These are phyloP conservation scores for Colletotrichum tofieldiae DNA, from an alignment of 2,329 filamentous ascomycete genomes.

Conservation along the genomic window DNA sequence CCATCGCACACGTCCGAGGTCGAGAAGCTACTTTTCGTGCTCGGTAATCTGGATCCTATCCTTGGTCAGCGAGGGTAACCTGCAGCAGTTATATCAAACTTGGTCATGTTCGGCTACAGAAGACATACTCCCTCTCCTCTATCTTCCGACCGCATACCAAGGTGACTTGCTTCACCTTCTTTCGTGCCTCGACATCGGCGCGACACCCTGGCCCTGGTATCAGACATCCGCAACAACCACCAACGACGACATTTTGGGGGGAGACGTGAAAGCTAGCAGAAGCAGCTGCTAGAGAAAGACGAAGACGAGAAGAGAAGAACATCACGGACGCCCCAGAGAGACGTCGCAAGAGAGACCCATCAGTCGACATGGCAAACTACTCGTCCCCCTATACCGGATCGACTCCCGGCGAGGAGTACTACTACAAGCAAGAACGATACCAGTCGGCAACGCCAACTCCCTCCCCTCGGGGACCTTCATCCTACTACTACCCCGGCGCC, in stretches of 20 bases:
- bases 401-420: conserved; percentile 67
- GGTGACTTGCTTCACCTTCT: conserved; percentile 69
- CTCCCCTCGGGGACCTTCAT: conserved; percentile 68
- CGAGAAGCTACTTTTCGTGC: conserved; percentile 44
- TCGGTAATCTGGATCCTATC: conserved; percentile 50
- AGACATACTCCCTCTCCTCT: conserved; percentile 68
- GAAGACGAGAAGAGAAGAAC: conserved; percentile 24
- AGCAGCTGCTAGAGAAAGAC: conserved; percentile 41
- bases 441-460: conserved; percentile 71
- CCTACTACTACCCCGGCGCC: conserved; percentile 61
- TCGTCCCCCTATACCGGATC: conserved; percentile 62
- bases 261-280: conserved; percentile 36
- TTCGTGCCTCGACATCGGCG: conserved; percentile 64
- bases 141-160: conserved; percentile 74
- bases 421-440: conserved; percentile 66
- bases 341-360: conserved; percentile 52
- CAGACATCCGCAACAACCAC: conserved; percentile 43
- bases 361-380: conserved; percentile 50
- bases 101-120: conserved; percentile 71
- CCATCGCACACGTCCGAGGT: conserved; percentile 47
- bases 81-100: conserved; percentile 52
- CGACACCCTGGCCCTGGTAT: conserved; percentile 50
- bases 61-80: conserved; percentile 53
- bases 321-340: conserved; percentile 49
- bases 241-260: conserved; percentile 26